These are phyloP conservation scores for Evernia prunastri DNA, from an alignment of 495 filamentous ascomycete species.

Conservation along the genomic window DNA sequence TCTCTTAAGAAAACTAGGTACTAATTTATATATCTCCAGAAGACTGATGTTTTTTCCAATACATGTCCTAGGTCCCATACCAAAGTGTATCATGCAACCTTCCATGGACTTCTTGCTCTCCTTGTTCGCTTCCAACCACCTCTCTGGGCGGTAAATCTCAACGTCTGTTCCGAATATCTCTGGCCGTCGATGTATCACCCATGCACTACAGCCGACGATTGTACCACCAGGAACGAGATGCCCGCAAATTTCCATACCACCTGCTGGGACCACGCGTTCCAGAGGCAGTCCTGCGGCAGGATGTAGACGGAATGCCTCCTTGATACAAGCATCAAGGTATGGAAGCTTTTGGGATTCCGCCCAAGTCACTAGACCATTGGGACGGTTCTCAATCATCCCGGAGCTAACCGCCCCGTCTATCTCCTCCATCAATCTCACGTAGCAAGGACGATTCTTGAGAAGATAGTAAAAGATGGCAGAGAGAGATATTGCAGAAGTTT, in stretches of 20 bases:
- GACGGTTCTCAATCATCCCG: constrained; percentile 39
- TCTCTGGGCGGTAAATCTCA: constrained; percentile 51
- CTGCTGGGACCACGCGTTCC: constrained; percentile 40
- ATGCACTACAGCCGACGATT: constrained; percentile 56
- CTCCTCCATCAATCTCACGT: constrained; percentile 43
- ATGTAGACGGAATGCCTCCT: constrained; percentile 60
- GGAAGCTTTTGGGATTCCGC: constrained; percentile 50
- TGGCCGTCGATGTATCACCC: constrained; percentile 53
- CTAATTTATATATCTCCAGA: constrained; percentile 50
- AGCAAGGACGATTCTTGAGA: constrained; percentile 44
- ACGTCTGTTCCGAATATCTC: constrained; percentile 56
- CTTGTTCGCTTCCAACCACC: constrained; percentile 45
- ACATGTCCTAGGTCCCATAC: constrained; percentile 55
- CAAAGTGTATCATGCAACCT: constrained; percentile 55
- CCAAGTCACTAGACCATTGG: constrained; percentile 45
- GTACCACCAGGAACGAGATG: constrained; percentile 54
- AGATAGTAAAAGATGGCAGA: constrained; percentile 60
- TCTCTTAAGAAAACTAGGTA: constrained; percentile 43
- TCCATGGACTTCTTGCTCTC: constrained; percentile 51
- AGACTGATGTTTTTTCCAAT: constrained; percentile 57
- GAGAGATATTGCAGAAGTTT: constrained; percentile 60
- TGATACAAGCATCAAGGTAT: constrained; percentile 60
- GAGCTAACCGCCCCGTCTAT: constrained; percentile 37
- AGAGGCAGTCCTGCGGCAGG: constrained; percentile 54
- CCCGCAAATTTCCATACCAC: constrained; percentile 33